phyloP scores from a whole-genome alignment of 352 stramenopile species.

The Phytopythium vexans region DNA sequence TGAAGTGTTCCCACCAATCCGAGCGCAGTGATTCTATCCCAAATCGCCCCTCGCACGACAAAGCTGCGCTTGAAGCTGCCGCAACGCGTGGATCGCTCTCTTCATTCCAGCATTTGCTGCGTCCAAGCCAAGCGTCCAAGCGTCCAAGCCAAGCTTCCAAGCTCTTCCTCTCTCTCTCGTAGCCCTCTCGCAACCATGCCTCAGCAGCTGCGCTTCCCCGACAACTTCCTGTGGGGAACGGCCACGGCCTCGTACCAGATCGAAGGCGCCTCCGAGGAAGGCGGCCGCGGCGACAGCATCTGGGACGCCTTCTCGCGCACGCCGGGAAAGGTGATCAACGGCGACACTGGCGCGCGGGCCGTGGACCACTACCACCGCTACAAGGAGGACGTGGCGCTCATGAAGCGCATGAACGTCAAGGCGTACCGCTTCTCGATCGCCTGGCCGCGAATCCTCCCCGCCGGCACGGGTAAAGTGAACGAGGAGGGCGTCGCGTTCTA shows the following conservation, averaged over 20 bases:
- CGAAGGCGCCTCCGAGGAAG: conserved; percentile 84
- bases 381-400: conserved; percentile 88
- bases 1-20: too few species aligned
- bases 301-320: conserved; percentile 89
- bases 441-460: conserved; percentile 91
- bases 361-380: conserved; percentile 91
- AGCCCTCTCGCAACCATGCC: conserved; percentile 9
- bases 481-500: conserved; percentile 89
- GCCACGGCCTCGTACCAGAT: conserved; percentile 92
- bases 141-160: not conserved
- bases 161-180: not conserved
- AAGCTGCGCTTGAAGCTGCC: conserved; percentile 1
- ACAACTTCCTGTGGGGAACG: conserved; percentile 81
- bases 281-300: conserved; percentile 78
- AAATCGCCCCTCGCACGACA: too few species aligned
- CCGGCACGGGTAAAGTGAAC: conserved; percentile 76
- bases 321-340: conserved; percentile 57
- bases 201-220: conserved; percentile 35
- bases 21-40: too few species aligned
- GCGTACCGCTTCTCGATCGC: conserved; percentile 90
- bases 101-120: conserved; percentile 10
- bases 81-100: not conserved
- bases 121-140: conserved; percentile 1
- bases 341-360: conserved; percentile 81
- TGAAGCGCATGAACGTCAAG: conserved; percentile 89